Base-by-base conservation (phyloP, 2,329 filamentous ascomycete genomes). In the Microsporum ferrugineum region DNA sequence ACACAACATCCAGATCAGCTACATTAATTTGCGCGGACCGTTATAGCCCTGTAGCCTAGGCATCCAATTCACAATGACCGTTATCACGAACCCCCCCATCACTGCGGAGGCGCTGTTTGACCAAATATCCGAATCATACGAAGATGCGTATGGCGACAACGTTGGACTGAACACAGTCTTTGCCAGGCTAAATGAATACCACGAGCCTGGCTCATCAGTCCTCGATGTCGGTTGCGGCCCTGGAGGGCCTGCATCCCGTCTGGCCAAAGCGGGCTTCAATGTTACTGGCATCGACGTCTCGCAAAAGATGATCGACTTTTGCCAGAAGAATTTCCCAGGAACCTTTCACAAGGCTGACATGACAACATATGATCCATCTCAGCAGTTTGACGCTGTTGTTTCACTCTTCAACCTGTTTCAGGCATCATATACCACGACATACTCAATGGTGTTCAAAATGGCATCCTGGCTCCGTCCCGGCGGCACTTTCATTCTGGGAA, bases 161-260 rank as follows among this genome's bases (percentile, higher is more conserved):
- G 49, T 57, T 6, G 29, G 63, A n/a, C 58, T 66, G 1, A 17
- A 34, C 14, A 7, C 36, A 7, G 31, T 63, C 41, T 55, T 65
- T 27, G 14, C 57, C n/a, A 27, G 53, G 10, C 57, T 59, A 36
- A 23, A 61, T 34, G 29, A 53, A 5, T 34, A 23, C 17, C 55
- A 65, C 5, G 23, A 51, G 4, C 51, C 64, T 2, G 31, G 56
- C 2, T 60, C 59, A 43, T 34, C 10, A 10, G 51, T 67, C 5
- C 61, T 67, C 7, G 65, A 67, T 34, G 63, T 67, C 8, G 66
- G 66, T 2, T 66, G 66, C 38, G 66, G 66, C 12, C 66, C 66
- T 2, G 66, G 66, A 0, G 63, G 65, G 38, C 65, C 65, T 2
- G 49, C 49, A 33, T 61, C 63, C 3, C 57, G 63, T 0, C 39